Evolutionary conservation across 257 asterid species (phyloP).

Genomic region (Solanum gracilifrons): DNA sequence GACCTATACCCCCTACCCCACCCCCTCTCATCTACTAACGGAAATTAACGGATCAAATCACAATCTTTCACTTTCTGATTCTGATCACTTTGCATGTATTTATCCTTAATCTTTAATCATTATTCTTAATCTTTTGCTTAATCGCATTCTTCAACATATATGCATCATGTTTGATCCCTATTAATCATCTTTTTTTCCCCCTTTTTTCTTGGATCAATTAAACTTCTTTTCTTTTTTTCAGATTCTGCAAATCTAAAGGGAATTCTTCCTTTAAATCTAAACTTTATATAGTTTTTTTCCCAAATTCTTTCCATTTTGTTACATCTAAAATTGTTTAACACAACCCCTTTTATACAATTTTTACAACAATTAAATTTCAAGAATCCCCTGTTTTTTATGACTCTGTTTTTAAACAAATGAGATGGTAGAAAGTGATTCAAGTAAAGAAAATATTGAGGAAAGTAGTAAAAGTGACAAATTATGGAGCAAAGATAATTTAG

Average conservation of each 20-base stretch:
- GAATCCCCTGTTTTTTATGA: not conserved
- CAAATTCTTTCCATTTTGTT: not conserved
- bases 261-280: not conserved
- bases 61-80: not conserved
- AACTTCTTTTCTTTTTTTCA: not conserved
- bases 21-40: not conserved
- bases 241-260: not conserved
- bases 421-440: slow-evolving; percentile 42
- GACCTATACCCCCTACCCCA: too few species aligned
- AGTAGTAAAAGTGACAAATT: slow-evolving; percentile 10
- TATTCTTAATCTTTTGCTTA: not conserved
- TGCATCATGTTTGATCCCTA: not conserved
- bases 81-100: not conserved
- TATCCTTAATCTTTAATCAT: not conserved
- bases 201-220: not conserved
- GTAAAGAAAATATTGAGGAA: slow-evolving; percentile 23
- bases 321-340: not conserved
- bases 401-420: not conserved
- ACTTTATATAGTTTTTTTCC: not conserved
- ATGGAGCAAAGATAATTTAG: not conserved
- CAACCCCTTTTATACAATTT: not conserved
- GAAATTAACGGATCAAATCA: not conserved
- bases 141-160: not conserved
- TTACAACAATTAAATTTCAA: not conserved
- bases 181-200: not conserved